phyloP scores from a whole-genome alignment of 768 basidiomycete species.

The Filobasidium floriforme region DNA sequence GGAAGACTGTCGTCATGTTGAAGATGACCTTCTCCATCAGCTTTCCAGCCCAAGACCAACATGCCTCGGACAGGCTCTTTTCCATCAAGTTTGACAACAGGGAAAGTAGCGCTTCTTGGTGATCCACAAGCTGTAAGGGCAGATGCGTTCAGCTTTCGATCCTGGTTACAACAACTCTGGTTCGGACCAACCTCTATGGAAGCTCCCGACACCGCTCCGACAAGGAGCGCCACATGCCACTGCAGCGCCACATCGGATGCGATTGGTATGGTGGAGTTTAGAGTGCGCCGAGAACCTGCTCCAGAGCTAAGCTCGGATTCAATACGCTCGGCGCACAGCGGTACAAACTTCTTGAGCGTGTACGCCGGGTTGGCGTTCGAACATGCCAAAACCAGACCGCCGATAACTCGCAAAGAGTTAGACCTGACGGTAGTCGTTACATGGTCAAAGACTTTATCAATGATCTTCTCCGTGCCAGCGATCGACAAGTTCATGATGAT shows the following conservation, averaged over 20 bases:
- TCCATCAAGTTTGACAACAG: constrained; percentile 59
- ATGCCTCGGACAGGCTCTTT: constrained; percentile 69
- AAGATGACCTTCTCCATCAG: constrained; percentile 63
- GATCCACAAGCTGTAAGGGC: background rate
- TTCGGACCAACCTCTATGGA: constrained; percentile 17
- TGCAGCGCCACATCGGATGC: constrained; percentile 79
- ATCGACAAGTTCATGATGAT: constrained; percentile 54
- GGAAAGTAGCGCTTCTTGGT: constrained; percentile 51
- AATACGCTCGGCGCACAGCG: constrained; percentile 67
- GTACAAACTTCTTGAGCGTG: constrained; percentile 71
- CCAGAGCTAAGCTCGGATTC: constrained; percentile 70
- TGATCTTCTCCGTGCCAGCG: constrained; percentile 70
- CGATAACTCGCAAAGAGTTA: constrained; percentile 83
- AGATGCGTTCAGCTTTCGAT: too few relatives aligned
- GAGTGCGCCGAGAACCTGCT: constrained; percentile 66
- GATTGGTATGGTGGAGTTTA: constrained; percentile 38
- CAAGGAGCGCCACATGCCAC: constrained; percentile 55
- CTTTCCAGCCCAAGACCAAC: constrained; percentile 73
- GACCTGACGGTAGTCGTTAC: constrained; percentile 81
- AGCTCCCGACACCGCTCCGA: constrained; percentile 1
- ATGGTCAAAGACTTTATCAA: constrained; percentile 78
- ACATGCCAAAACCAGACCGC: constrained; percentile 75
- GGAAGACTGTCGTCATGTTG: constrained; percentile 72
- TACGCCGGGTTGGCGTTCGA: constrained; percentile 68
- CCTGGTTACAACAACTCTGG: constrained; percentile 14